phyloP scores from a whole-genome alignment of 179 eudicot species.

The Beta lomatogona region DNA sequence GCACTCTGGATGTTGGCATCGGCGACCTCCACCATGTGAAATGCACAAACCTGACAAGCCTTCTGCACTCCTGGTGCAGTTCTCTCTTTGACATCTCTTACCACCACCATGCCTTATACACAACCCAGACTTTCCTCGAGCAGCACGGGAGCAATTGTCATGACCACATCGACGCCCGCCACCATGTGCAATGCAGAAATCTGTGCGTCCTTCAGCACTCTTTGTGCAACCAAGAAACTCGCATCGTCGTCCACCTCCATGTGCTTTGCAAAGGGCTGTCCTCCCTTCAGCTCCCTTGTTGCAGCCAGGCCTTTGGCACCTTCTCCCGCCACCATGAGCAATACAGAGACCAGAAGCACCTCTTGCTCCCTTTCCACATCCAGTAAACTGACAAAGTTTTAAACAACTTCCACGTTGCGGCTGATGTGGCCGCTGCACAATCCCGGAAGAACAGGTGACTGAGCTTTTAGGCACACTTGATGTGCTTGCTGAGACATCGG shows the following conservation, averaged over 20 bases:
- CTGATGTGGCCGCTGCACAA: constrained; percentile 46
- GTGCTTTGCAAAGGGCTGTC: constrained; percentile 96
- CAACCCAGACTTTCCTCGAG: constrained; percentile 90
- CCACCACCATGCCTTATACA: constrained; percentile 98
- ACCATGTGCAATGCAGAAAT: constrained; percentile 93
- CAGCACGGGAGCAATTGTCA: constrained; percentile 79
- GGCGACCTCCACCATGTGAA: constrained; percentile 94
- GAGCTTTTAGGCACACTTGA: constrained; percentile 56
- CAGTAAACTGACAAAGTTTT: constrained; percentile 70
- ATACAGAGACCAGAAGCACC: constrained; percentile 96
- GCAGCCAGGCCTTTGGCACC: constrained; percentile 91
- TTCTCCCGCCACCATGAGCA: constrained; percentile 96
- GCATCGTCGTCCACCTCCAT: constrained; percentile 97
- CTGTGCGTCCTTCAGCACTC: constrained; percentile 97
- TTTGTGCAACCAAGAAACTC: constrained; percentile 88
- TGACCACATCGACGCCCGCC: constrained; percentile 87
- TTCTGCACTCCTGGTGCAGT: constrained; percentile 92
- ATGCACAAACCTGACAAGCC: constrained; percentile 96
- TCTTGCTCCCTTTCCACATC: constrained; percentile 90
- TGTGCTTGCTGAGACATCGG: constrained; percentile 51
- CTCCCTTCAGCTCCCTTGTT: constrained; percentile 96
- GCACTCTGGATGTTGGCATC: constrained; percentile 78
- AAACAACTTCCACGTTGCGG: constrained; percentile 52
- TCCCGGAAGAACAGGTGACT: constrained; percentile 83
- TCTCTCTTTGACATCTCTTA: constrained; percentile 79